These are phyloP conservation scores for Anisodus tanguticus DNA, from an alignment of 257 asterid genomes.

Conservation along the genomic window DNA sequence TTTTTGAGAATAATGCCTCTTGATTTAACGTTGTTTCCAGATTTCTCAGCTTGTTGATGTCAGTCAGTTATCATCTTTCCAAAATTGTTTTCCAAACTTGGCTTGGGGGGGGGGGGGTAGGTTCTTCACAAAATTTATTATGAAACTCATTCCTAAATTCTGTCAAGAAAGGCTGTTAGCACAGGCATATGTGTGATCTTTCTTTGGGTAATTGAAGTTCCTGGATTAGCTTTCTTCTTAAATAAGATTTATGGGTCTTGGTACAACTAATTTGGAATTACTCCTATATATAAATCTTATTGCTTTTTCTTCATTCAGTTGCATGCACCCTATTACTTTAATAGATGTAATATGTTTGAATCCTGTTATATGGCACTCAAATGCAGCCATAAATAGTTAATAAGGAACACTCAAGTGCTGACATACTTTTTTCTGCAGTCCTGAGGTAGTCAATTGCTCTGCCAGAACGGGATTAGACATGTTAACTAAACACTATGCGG, in stretches of 20 bases:
- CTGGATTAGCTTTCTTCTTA: not conserved
- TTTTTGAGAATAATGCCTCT: too few relatives aligned
- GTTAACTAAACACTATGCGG: conserved; percentile 81
- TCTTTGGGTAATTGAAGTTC: conserved; percentile 5
- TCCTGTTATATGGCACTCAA: not conserved
- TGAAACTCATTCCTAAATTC: not conserved
- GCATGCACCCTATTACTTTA: not conserved
- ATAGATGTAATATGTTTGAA: not conserved
- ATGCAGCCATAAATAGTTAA: not conserved
- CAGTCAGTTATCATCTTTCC: not conserved
- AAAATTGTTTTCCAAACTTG: not conserved
- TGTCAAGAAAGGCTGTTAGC: not conserved
- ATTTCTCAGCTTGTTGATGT: conserved; percentile 25
- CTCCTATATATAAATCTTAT: not conserved
- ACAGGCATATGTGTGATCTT: not conserved
- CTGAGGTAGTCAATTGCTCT: conserved; percentile 81
- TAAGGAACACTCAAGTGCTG: not conserved
- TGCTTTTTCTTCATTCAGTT: not conserved
- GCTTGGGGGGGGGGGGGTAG: too few relatives aligned
- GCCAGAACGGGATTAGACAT: conserved; percentile 93
- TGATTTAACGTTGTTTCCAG: not conserved
- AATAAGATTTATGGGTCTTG: not conserved
- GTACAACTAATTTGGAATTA: conserved; percentile 10
- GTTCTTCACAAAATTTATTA: not conserved
- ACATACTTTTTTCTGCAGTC: conserved; percentile 53